A percentile compares a stretch with the other conserved stretches of the same genome.
These are phyloP conservation scores for Omphalea diandra DNA, from an alignment of 441 rosid species.

Conservation along the genomic window DNA sequence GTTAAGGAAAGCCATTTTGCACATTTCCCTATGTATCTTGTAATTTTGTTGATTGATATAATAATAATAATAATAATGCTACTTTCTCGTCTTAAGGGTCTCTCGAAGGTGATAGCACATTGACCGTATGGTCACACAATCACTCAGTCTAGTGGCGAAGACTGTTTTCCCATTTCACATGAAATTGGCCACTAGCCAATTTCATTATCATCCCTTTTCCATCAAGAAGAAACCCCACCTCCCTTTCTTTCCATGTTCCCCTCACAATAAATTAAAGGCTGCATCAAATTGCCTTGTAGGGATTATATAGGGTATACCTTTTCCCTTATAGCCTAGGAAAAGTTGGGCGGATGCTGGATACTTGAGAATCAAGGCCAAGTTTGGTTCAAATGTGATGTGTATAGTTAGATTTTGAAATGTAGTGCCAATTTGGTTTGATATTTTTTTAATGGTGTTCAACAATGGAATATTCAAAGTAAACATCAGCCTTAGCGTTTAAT, in stretches of 20 bases:
- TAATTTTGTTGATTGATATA: not conserved
- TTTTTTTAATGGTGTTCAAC: too few species aligned
- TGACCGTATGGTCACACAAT: slow-evolving; percentile 22
- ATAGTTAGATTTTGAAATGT: too few species aligned
- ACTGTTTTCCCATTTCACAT: slow-evolving; percentile 40
- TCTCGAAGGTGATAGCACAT: slow-evolving; percentile 22
- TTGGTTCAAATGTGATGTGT: too few species aligned
- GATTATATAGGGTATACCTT: slow-evolving; percentile 26
- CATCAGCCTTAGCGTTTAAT: too few species aligned
- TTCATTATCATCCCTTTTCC: slow-evolving; percentile 31
- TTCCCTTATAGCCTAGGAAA: slow-evolving; percentile 21
- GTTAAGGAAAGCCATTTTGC: not conserved
- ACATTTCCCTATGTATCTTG: not conserved
- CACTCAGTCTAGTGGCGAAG: slow-evolving; percentile 40
- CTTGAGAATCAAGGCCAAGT: not conserved
- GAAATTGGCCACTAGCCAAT: slow-evolving; percentile 26
- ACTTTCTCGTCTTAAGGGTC: slow-evolving; percentile 14
- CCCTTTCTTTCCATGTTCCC: slow-evolving; percentile 29
- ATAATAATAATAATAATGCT: too few species aligned
- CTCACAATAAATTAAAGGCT: slow-evolving; percentile 25
- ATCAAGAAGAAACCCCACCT: slow-evolving; percentile 41
- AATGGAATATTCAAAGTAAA: too few species aligned
- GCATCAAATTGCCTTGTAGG: slow-evolving; percentile 36
- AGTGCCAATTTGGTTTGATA: too few species aligned
- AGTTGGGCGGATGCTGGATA: not conserved